Conservation (phyloP, 495 filamentous ascomycete genomes). For the Aspergillus leporis region DNA sequence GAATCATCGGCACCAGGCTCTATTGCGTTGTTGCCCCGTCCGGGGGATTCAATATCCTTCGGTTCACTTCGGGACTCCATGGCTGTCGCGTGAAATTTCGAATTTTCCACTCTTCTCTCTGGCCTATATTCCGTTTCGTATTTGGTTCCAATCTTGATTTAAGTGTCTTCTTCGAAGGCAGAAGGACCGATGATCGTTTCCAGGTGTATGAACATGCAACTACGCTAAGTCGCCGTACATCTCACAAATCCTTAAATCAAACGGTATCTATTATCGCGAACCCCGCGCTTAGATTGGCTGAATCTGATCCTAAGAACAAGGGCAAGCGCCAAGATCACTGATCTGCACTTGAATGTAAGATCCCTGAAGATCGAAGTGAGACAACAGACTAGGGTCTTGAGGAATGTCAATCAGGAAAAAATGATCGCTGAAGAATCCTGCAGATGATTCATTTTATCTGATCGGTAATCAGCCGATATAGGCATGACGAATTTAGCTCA, state of each 20-base stretch:
- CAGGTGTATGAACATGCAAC: background rate
- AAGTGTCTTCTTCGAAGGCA: background rate
- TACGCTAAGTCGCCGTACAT: background rate
- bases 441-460: background rate
- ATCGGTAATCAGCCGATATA: background rate
- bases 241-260: background rate
- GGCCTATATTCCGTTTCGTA: background rate
- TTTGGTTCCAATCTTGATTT: background rate
- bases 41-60: conserved; percentile 20
- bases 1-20: conserved; percentile 13
- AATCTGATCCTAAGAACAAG: background rate
- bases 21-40: background rate
- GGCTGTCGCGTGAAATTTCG: background rate
- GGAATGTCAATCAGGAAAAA: background rate
- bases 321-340: background rate
- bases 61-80: conserved; percentile 11
- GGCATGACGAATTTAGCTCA: background rate
- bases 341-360: background rate
- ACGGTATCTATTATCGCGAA: background rate
- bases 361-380: background rate
- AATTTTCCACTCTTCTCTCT: background rate
- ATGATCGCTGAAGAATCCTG: background rate
- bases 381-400: background rate
- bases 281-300: background rate
- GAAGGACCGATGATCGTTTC: background rate